Base-by-base conservation (phyloP, 1,139 yeast genomes). In the Pichia sp. region DNA sequence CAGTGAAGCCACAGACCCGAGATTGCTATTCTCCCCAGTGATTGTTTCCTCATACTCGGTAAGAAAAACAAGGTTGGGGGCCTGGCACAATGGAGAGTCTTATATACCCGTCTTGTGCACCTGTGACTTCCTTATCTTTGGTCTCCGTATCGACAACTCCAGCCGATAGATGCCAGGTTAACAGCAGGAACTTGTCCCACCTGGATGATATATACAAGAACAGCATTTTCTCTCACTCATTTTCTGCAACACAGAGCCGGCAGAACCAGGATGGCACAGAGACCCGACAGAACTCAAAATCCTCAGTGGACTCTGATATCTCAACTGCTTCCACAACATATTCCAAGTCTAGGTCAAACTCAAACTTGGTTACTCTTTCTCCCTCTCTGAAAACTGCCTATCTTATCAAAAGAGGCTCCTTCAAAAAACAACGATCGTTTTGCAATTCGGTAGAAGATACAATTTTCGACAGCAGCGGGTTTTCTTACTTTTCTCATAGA, bases 331-430 rank as follows among this genome's bases (percentile, higher is more conserved):
- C 29, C 10, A 42, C 51, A 23, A 47, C 45, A 19, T 23, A 16
- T 43, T 45, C 49, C n/a, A 43, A 30, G 34, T 47, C 43, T 8
- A 4, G 13, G 10, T 31, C 32, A n/a, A 46, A 46, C 30, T 46
- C 26, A 7, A 46, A 46, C 30, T 4, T 30, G 3, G 29, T 23
- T 16, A 23, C 50, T n/a, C 13, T 47, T 10, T 51, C 57, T 4
- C 57, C 59, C 7, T 56, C 59, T 13, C 40, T 54, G 5, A 52
- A 45, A 30, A 49, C 56, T 5, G 52, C 51, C 2, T 54, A 54
- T 47, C 34, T 46, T 32, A 36, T 42, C 10, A 51, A 45, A 54
- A 47, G 47, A 15, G 51, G 49, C 8, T n/a, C 50, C 4, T 50
- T 54, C 10, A 36, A 40, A 32, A 46, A 36, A 34, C 40, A 46